Evolutionary conservation across 2,329 filamentous ascomycete species (phyloP), one percentile per base, ranked within the genome.

Genomic region (Claviceps sp.): DNA sequence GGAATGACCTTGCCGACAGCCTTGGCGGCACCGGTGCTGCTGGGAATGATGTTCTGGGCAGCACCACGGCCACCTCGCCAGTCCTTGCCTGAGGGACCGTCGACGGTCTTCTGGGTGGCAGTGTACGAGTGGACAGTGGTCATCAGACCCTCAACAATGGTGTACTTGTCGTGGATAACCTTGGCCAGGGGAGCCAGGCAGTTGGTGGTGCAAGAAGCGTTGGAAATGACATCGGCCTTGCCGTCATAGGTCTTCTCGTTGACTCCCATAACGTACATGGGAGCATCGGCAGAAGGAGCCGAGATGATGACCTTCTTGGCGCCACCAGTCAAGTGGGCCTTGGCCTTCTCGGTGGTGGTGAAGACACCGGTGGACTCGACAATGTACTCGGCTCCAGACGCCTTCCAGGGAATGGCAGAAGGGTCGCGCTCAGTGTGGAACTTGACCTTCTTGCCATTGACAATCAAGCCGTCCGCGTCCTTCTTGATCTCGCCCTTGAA

Each of bases 151-250:
- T 98, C 93, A 68, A 96, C 75, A 71, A 98, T 93, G 73, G 80
- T 85, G 79, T 85, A 98, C 75, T 96, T 94, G 82, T 97, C 91
- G 83, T 98, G 79, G 78, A 98, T 83, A 69, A 97, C 89, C 87
- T 97, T 98, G 79, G 93, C 93, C 61, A 98, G 86, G 71, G 93
- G 93, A 73, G 93, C 93, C 75, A 98, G 78, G 85, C 93, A 97
- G 88, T 98, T 98, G 81, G 93, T 97, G 73, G 93, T 98, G 88
- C 93, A 97, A 64, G 93, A 97, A 65, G 93, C 93, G 80, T 98
- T 98, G 77, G 93, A 97, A 78, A 97, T 88, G 72, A 98, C 85
- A 65, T 88, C 77, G 72, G 93, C 81, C 71, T 86, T 86, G 70
- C 85, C 84, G 73, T 87, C 91, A 85, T 97, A 97, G 65, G 74